Base-by-base conservation (phyloP, 75 land plant genomes). In the Pinus tabuliformis region DNA sequence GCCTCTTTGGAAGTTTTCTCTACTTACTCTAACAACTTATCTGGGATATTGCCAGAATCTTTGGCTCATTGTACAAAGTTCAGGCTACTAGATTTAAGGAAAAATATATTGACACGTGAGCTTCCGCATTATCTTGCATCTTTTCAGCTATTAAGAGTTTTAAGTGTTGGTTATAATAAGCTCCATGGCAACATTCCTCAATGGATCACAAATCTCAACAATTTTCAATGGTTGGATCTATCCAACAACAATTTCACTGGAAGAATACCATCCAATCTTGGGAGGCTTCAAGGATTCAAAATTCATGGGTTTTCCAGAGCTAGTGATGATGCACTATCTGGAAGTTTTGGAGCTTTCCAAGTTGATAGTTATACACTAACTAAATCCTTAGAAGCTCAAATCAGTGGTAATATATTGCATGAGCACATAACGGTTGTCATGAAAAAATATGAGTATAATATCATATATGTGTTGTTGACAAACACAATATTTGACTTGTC, bases 251-350 rank as follows among this genome's bases (percentile, higher is more conserved):
- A 8, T 49, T 49, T 49, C 52, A 49, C 1, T 49, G 86, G 83
- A 20, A 28, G 52, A 49, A 70, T 84, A 65, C 86, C 86, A 7
- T 7, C 72, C 3, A 74, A 60, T 21, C 45, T 84, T 57, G 79
- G 52, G 9, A 30, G 16, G 56, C 45, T 84, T 42, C 73, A 77
- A 3, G 54, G 64, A 26, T 57, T 78, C n/a, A 28, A 49, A 9
- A 16, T 62, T 36, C 80, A 76, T 59, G 42, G 75, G 65, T 65
- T 76, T 15, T 65, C 82, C 9, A 76, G 76, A 1, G 57, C 81
- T 20, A 74, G 80, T 3, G 57, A 3, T 6, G 72, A 81, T 58
- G 33, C 45, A n/a, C 83, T 78, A 1, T 59, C 68, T 62, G 83
- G 11, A 8, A 1, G 11, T 8, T n/a, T n/a, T n/a, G n/a, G n/a